Conservation (phyloP, 139 green algal genomes). For the Asterochloris erici region DNA sequence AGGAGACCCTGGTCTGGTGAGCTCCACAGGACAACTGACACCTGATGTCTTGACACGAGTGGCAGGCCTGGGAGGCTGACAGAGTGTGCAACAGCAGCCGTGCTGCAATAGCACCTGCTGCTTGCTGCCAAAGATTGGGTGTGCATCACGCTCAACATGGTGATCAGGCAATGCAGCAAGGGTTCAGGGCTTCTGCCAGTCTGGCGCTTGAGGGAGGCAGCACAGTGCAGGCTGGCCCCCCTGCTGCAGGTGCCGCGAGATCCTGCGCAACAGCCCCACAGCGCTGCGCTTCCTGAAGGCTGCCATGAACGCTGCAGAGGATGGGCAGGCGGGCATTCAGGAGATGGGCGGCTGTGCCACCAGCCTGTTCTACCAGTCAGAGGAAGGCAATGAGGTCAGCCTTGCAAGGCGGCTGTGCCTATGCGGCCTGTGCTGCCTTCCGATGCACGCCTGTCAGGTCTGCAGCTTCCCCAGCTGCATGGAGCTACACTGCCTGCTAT, state of each 20-base stretch:
- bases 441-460: neutral
- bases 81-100: too few relatives aligned
- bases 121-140: too few relatives aligned
- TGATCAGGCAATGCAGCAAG: too few relatives aligned
- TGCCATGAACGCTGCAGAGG: slow-evolving; percentile 93
- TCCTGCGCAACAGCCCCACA: slow-evolving; percentile 90
- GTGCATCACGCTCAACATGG: too few relatives aligned
- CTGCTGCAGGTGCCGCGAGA: slow-evolving; percentile 84
- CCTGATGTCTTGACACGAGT: too few relatives aligned
- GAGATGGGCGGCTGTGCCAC: slow-evolving; percentile 94
- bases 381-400: slow-evolving; percentile 87
- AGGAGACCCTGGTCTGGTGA: slow-evolving; percentile 84
- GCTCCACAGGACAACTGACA: neutral
- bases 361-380: slow-evolving; percentile 93
- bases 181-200: too few relatives aligned
- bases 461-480: neutral
- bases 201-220: too few relatives aligned
- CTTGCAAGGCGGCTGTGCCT: neutral
- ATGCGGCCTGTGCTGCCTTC: neutral
- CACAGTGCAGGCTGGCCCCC: too few relatives aligned
- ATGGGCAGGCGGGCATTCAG: slow-evolving; percentile 92
- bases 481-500: neutral
- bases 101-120: too few relatives aligned
- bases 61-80: too few relatives aligned
- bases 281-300: slow-evolving; percentile 91